Evolutionary conservation across 805 yeast genomes (phyloP), one percentile per base, ranked within the genome.

Genomic region (Wickerhamiella bombiphila): DNA sequence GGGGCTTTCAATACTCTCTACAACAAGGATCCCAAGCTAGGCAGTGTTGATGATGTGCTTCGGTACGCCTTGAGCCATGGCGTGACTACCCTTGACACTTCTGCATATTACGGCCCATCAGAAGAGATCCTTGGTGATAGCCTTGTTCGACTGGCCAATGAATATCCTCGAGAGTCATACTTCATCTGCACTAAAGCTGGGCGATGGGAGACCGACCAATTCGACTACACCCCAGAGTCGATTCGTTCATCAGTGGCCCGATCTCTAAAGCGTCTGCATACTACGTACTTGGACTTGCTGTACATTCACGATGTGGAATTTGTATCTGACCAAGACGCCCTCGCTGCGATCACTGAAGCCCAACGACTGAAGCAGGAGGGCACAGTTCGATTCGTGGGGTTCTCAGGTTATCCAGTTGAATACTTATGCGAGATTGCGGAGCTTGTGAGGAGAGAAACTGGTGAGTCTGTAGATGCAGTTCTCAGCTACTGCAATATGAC

Each of bases 61-160:
- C 53, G 60, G 34, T 49, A 55, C 11, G 91, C 86, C 0, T 76
- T 86, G 49, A 58, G 62, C 16, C 52, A 64, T 19, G 95, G 95
- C 0, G 61, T 82, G 42, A 68, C 66, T 33, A 91, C 93, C 1
- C 64, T 86, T 26, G 96, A 86, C 53, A 83, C 96, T 0, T 80
- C 95, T 0, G 95, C 96, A 3, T 85, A 81, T 59, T 86, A 86
- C 54, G 96, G 96, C 0, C 82, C 82, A 0, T 80, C 93, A 4
- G 97, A 86, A 52, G 64, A 58, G 15, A 45, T 86, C 11, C 53
- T 81, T 4, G 96, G 97, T 1, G 43, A 64, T 13, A 88, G 85
- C 0, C 59, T 86, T 45, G 54, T 57, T 18, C 45, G 55, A 4
- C 35, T 61, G 6, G 52, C 53, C 3, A 53, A 54, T 1, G 63